phyloP scores from a whole-genome alignment of 306 rosid species.

The Castanea crenata region DNA sequence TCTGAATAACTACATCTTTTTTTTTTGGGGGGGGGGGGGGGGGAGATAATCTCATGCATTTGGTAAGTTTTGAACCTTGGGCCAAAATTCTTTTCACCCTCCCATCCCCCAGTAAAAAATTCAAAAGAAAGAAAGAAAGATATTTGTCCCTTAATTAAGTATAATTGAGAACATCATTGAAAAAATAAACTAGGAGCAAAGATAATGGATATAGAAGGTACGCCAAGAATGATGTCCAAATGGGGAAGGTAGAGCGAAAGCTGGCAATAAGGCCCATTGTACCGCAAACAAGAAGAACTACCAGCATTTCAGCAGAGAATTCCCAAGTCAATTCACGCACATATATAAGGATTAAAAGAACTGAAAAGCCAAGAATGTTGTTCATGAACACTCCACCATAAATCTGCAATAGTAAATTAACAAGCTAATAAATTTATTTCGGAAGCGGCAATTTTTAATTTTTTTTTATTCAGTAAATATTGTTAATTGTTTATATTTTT shows the following conservation, averaged over 20 bases:
- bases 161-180: slow-evolving; percentile 39
- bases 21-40: too few relatives aligned
- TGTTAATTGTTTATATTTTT: too few relatives aligned
- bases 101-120: too few relatives aligned
- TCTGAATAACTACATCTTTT: too few relatives aligned
- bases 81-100: too few relatives aligned
- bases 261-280: slow-evolving; percentile 42
- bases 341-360: slow-evolving; percentile 49
- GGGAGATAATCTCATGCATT: too few relatives aligned
- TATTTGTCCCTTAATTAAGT: neutral
- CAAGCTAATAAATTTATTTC: neutral
- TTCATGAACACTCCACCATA: slow-evolving; percentile 73
- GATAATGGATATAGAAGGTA: slow-evolving; percentile 47
- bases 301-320: slow-evolving; percentile 58
- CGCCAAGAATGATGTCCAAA: slow-evolving; percentile 53
- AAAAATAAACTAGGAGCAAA: slow-evolving; percentile 42
- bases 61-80: too few relatives aligned
- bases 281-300: slow-evolving; percentile 52
- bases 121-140: too few relatives aligned
- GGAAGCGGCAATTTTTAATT: neutral
- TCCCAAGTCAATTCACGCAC: slow-evolving; percentile 52
- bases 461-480: too few relatives aligned
- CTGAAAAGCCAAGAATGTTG: slow-evolving; percentile 60
- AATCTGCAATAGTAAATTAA: slow-evolving; percentile 40
- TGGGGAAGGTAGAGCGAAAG: slow-evolving; percentile 39